Base-by-base conservation (phyloP, 164 flowering plant species). In the Saururus chinensis region DNA sequence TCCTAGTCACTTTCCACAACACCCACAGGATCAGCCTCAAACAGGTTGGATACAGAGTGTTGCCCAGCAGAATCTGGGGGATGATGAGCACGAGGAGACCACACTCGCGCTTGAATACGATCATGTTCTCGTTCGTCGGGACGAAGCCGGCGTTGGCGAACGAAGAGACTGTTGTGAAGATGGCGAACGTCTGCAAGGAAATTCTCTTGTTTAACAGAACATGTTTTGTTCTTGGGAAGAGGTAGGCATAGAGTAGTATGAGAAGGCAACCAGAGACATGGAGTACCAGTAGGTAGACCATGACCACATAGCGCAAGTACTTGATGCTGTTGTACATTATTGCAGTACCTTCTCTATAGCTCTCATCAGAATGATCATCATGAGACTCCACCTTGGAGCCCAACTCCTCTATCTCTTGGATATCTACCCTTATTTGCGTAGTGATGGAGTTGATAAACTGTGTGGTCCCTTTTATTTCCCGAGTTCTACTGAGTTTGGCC, bases 61-160 rank as follows among this genome's bases (percentile, higher is more conserved):
- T 85, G 7, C 98, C 96, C 0, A 84, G 17, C 0, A 92, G 80
- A 55, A 81, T 0, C 52, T 78, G 96, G 16, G 90, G 83, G 20
- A 84, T 70, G 4, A 88, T 56, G 19, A 88, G 66, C 21, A 81
- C 72, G 0, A 87, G 77, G 8, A 92, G 86, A 14, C 86, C 89
- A 8, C 92, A 69, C 24, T 87, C 79, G 24, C 75, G 70, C 68
- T 56, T 72, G 64, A 92, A 92, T 8, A 77, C 76, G 3, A 81
- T 56, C 96, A 87, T 85, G 79, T 85, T 88, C 62, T 92, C 96
- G 57, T 87, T 88, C 8, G 92, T 92, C 0, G 98, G 96, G n/a
- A 83, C 19, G 17, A 79, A 86, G 16, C 92, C 96, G 35, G 88
- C 79, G 60, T 71, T 88, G 0, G 80, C 25, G 24, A 88, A 79